Conservation (phyloP, 257 asterid species). For the Solanum etuberosum region DNA sequence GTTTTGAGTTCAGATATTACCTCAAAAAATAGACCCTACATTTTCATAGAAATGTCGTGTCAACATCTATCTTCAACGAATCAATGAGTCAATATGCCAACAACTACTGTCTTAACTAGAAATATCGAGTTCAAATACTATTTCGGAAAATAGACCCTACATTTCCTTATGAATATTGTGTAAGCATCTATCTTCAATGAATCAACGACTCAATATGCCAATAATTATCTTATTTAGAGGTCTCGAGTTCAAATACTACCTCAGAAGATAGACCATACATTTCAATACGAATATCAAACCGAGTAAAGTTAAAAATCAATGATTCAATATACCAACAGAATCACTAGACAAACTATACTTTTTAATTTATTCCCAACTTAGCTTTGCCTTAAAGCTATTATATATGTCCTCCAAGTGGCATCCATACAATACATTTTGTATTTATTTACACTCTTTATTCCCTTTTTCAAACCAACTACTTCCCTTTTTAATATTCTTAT, state of each 20-base stretch:
- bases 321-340: neutral
- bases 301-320: neutral
- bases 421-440: neutral
- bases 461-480: neutral
- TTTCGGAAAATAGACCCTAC: accelerated
- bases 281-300: neutral
- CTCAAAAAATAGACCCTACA: neutral
- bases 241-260: neutral
- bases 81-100: too few species aligned
- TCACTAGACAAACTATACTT: neutral
- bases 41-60: neutral
- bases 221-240: accelerated
- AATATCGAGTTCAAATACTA: neutral
- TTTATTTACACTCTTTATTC: neutral
- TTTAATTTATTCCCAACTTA: neutral
- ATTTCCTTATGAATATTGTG: neutral
- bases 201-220: neutral
- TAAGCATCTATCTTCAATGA: too few species aligned
- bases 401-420: neutral
- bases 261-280: accelerated
- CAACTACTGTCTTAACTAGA: too few species aligned
- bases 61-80: neutral
- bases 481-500: neutral
- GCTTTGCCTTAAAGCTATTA: neutral
- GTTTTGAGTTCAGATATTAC: neutral